Conservation (phyloP, 2,329 filamentous ascomycete species). For the Cercospora brassicicola region DNA sequence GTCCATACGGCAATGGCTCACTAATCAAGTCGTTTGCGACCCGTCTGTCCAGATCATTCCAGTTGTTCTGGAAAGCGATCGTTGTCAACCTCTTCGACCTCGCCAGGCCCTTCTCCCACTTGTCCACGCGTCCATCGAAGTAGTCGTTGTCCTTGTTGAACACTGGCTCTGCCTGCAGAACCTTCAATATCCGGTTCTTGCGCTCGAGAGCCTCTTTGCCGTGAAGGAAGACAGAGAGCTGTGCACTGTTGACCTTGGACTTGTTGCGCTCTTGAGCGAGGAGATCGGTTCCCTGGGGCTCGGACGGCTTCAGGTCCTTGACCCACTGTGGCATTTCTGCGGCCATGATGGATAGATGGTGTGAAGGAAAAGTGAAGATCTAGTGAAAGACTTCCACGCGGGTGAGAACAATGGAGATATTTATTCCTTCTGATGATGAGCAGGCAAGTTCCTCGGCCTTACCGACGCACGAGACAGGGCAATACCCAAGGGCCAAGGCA, state of each 20-base stretch:
- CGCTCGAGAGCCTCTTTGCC: slow-evolving; percentile 64
- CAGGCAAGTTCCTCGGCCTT: slow-evolving; percentile 16
- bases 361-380: not conserved
- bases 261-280: slow-evolving; percentile 67
- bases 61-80: slow-evolving; percentile 65
- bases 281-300: slow-evolving; percentile 68
- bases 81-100: slow-evolving; percentile 69
- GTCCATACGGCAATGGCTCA: slow-evolving; percentile 71
- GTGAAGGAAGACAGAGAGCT: slow-evolving; percentile 68
- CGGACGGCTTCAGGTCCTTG: slow-evolving; percentile 64
- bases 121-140: slow-evolving; percentile 67
- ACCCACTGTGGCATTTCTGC: slow-evolving; percentile 61
- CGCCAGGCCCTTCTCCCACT: slow-evolving; percentile 68
- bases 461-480: slow-evolving; percentile 7
- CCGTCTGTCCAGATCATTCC: slow-evolving; percentile 64
- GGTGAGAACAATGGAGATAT: slow-evolving; percentile 1
- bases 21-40: slow-evolving; percentile 68
- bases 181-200: slow-evolving; percentile 60
- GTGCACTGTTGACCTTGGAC: slow-evolving; percentile 66
- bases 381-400: not conserved
- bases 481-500: slow-evolving; percentile 5
- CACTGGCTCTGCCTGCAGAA: slow-evolving; percentile 67
- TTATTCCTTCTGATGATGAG: slow-evolving; percentile 13
- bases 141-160: slow-evolving; percentile 80
- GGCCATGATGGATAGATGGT: slow-evolving; percentile 29